Conservation (phyloP, 2,329 filamentous ascomycete species). For the Aspergillus tanneri region DNA sequence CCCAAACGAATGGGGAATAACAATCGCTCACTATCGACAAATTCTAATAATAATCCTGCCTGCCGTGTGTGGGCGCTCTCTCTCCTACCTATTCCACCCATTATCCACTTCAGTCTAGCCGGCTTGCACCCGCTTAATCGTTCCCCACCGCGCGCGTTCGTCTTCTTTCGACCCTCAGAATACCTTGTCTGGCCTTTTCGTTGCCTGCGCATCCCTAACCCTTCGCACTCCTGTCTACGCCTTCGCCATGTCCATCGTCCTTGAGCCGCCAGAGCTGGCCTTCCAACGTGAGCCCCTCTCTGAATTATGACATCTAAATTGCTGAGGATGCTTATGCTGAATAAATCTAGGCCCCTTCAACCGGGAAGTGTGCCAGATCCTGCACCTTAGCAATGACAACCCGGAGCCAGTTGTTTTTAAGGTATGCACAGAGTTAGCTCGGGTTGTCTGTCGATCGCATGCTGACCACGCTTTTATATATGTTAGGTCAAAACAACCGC, state of each 20-base stretch:
- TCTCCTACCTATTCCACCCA: not conserved
- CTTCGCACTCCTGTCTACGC: slow-evolving; percentile 11
- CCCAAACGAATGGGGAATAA: slow-evolving; percentile 3
- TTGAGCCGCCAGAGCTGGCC: slow-evolving; percentile 85
- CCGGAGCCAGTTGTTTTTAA: slow-evolving; percentile 64
- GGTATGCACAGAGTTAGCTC: slow-evolving; percentile 40
- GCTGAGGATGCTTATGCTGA: slow-evolving; percentile 16
- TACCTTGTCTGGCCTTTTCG: slow-evolving; percentile 6
- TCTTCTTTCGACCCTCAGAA: not conserved
- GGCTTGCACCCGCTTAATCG: slow-evolving; percentile 1
- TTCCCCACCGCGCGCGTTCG: not conserved
- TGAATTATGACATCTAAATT: slow-evolving; percentile 5
- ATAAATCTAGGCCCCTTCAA: slow-evolving; percentile 59
- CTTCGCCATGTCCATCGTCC: slow-evolving; percentile 83
- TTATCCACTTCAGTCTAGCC: not conserved
- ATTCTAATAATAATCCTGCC: slow-evolving; percentile 1
- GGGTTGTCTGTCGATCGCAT: slow-evolving; percentile 18
- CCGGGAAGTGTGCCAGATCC: slow-evolving; percentile 61
- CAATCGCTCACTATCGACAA: not conserved
- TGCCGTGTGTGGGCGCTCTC: not conserved
- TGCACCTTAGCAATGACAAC: slow-evolving; percentile 60
- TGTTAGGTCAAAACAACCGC: slow-evolving; percentile 94
- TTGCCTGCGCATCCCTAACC: slow-evolving; percentile 5
- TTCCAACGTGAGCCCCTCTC: slow-evolving; percentile 69
- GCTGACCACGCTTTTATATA: slow-evolving; percentile 24